These are phyloP conservation scores for Trypanosomatidae sp. DNA, from an alignment of 208 protist species.

Conservation along the genomic window DNA sequence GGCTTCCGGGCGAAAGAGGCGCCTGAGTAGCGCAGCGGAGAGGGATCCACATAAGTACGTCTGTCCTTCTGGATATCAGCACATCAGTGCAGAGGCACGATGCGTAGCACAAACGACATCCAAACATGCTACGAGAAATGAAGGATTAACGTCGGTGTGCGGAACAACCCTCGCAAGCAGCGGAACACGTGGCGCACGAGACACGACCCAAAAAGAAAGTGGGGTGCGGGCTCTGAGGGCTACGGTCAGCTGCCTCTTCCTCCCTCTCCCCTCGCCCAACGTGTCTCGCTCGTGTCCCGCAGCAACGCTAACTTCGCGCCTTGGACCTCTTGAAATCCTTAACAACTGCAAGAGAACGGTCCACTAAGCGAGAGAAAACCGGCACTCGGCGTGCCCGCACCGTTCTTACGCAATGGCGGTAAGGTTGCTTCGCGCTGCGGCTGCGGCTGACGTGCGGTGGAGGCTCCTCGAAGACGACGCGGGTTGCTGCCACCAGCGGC, in stretches of 20 bases:
- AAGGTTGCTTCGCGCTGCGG: conserved; percentile 12
- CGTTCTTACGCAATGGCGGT: conserved; percentile 9
- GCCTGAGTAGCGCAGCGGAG: not conserved
- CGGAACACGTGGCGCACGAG: not conserved
- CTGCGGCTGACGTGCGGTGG: not conserved
- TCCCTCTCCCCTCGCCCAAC: too few species aligned
- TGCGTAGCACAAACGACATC: not conserved
- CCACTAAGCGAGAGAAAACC: not conserved
- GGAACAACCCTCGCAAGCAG: not conserved
- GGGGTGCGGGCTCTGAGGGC: not conserved
- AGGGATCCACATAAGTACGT: not conserved
- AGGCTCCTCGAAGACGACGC: conserved; percentile 5
- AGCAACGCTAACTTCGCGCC: not conserved
- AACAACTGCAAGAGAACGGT: not conserved
- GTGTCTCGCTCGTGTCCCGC: not conserved
- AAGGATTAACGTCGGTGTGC: not conserved
- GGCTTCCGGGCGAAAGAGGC: not conserved
- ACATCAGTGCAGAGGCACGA: not conserved
- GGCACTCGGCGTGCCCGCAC: not conserved
- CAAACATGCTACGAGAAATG: not conserved
- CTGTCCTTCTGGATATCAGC: not conserved
- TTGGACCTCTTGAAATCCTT: not conserved
- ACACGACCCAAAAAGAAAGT: not conserved
- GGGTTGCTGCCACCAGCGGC: not conserved
- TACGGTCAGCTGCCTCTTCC: not conserved